Evolutionary conservation across 371 early-diverging fungal genomes (phyloP).

Genomic region (Lichtheimia ornata): DNA sequence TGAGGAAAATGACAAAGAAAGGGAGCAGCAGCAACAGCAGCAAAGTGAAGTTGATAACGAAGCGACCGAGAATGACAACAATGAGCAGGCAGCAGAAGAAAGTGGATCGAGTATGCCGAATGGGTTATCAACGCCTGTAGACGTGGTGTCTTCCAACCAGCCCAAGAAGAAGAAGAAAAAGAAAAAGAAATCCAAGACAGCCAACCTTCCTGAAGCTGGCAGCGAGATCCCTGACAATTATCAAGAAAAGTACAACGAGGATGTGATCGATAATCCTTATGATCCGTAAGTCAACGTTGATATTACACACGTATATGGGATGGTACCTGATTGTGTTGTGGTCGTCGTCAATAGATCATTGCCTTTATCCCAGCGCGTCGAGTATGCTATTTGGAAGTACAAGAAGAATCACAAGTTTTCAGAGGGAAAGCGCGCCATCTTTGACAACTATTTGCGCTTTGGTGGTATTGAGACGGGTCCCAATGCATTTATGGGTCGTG

Average conservation of each 20-base stretch:
- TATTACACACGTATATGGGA: no score
- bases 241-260: constrained; percentile 43
- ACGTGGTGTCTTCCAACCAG: constrained; percentile 25
- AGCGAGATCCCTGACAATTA: constrained; percentile 38
- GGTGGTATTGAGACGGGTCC: constrained; percentile 59
- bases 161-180: constrained; percentile 58
- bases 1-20: constrained; percentile 12
- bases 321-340: no score
- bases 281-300: constrained; percentile 29
- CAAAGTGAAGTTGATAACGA: neutral
- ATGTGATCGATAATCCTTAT: constrained; percentile 43
- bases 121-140: constrained; percentile 33
- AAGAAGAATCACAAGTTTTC: constrained; percentile 56
- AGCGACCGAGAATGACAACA: neutral
- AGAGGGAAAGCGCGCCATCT: constrained; percentile 34
- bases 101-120: constrained; percentile 17
- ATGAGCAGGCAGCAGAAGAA: neutral
- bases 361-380: constrained; percentile 54
- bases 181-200: constrained; percentile 52
- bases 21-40: neutral
- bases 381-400: constrained; percentile 59
- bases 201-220: constrained; percentile 59
- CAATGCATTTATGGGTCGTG: constrained; percentile 54
- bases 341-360: no score
- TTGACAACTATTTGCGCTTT: constrained; percentile 56